Percentiles rank a stretch among this genome's conserved stretches.
These are phyloP conservation scores for Brasenia schreberi DNA, from an alignment of 164 flowering plant genomes.

Conservation along the genomic window DNA sequence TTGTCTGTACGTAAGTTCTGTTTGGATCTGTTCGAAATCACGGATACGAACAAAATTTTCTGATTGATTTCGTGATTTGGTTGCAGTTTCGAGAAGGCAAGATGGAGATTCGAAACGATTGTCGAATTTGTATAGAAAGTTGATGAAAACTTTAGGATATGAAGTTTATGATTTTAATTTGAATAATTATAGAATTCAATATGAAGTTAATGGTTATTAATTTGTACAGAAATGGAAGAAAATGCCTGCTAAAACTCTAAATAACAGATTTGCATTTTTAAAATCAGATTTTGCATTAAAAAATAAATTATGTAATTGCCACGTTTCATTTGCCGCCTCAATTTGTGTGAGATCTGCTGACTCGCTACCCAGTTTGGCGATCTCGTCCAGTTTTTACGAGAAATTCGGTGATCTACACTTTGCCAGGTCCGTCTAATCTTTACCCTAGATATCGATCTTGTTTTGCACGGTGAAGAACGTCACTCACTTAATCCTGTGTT, in stretches of 20 bases:
- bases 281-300: too few relatives aligned
- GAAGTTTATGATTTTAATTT: too few relatives aligned
- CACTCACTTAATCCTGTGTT: too few relatives aligned
- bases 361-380: neutral
- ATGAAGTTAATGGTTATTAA: too few relatives aligned
- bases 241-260: too few relatives aligned
- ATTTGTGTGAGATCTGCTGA: neutral
- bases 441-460: neutral
- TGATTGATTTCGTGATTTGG: neutral
- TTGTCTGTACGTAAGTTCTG: neutral
- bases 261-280: too few relatives aligned
- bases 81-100: neutral
- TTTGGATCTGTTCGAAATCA: neutral
- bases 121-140: neutral
- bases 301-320: too few relatives aligned
- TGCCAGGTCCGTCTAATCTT: neutral
- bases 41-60: neutral
- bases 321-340: too few relatives aligned
- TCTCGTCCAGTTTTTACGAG: neutral
- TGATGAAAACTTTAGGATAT: too few relatives aligned
- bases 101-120: neutral
- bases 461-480: too few relatives aligned
- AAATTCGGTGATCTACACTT: neutral
- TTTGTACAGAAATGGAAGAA: too few relatives aligned
- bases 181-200: too few relatives aligned